Conservation (phyloP, 139 green algal genomes). For the Coccomyxa sp. region DNA sequence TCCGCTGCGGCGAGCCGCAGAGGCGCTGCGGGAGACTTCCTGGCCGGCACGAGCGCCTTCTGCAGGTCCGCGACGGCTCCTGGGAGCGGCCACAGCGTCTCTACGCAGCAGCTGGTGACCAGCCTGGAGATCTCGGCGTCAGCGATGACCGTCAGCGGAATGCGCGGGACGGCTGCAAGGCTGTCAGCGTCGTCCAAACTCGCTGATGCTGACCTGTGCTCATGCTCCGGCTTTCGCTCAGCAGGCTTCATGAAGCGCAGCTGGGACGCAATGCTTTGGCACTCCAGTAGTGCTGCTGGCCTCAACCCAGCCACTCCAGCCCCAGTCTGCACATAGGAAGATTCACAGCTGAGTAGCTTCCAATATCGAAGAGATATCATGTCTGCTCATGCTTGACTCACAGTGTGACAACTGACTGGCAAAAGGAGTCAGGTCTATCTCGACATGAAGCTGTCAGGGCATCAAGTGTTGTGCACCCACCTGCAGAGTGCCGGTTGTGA, state of each 20-base stretch:
- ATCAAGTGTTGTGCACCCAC: too few species aligned
- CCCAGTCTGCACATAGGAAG: background rate
- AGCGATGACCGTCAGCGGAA: background rate
- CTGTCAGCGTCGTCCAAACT: too few species aligned
- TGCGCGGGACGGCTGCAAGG: too few species aligned
- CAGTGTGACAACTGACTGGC: too few species aligned
- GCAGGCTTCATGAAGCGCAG: background rate
- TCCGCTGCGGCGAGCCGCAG: background rate
- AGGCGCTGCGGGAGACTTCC: too few species aligned
- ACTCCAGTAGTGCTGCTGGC: background rate
- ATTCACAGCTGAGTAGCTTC: background rate
- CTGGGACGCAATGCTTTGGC: background rate
- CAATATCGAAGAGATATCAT: too few species aligned
- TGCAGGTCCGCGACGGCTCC: background rate
- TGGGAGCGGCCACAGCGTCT: background rate
- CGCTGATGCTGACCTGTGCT: background rate
- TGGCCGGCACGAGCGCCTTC: background rate
- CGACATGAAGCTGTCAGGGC: too few species aligned
- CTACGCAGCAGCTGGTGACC: slow-evolving; percentile 1
- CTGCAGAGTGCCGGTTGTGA: background rate
- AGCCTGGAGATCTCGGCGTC: background rate
- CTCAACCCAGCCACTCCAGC: background rate
- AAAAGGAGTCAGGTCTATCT: too few species aligned
- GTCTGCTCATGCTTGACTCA: too few species aligned
- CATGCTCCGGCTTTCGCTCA: background rate